These are phyloP conservation scores for Gloeostereum incarnatum DNA, from an alignment of 768 basidiomycete genomes.

Conservation along the genomic window DNA sequence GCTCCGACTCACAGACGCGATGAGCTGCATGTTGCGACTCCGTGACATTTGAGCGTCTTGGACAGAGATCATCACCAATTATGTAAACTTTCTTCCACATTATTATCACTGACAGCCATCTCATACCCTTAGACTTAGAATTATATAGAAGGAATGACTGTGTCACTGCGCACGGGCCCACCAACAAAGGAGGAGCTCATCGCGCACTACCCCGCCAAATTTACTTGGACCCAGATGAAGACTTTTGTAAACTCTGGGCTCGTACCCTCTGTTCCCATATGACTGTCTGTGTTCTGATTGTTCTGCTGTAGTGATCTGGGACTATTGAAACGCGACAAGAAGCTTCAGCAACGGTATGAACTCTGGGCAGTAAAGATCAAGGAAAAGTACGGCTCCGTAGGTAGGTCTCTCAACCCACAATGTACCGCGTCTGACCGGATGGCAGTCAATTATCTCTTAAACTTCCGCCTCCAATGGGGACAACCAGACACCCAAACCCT, in stretches of 20 bases:
- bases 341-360: conserved; percentile 60
- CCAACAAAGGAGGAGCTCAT: conserved; percentile 63
- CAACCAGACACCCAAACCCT: conserved; percentile 54
- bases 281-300: neutral
- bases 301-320: conserved; percentile 58
- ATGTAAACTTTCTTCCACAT: no score
- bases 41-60: neutral
- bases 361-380: conserved; percentile 47
- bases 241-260: conserved; percentile 67
- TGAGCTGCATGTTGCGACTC: conserved; percentile 39
- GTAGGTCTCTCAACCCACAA: conserved; percentile 26
- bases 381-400: conserved; percentile 52
- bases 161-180: conserved; percentile 30
- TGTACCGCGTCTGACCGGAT: neutral
- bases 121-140: no score
- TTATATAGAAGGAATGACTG: neutral
- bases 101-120: no score
- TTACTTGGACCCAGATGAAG: conserved; percentile 70
- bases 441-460: conserved; percentile 63
- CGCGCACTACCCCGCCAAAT: conserved; percentile 62
- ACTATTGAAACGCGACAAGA: conserved; percentile 63
- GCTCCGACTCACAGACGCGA: conserved; percentile 69
- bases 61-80: neutral
- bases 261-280: conserved; percentile 1
- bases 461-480: conserved; percentile 70